Evolutionary conservation across 176 grass and related monocot genomes (phyloP), one percentile per base, ranked within the genome.

Genomic region (Musa itinerans): DNA sequence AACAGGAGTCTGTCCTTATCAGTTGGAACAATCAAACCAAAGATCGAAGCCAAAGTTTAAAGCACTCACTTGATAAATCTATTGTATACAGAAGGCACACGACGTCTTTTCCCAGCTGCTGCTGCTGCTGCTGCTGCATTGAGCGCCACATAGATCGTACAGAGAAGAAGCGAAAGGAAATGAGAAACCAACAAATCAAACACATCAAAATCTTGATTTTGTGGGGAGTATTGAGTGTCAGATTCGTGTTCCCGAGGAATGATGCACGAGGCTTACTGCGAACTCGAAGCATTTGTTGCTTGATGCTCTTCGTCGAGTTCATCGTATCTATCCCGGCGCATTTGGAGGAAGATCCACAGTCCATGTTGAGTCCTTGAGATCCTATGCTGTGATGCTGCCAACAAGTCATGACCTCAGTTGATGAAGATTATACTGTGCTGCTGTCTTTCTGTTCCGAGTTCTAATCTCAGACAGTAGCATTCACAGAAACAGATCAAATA

Each of bases 61-160:
- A 48, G 57, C 69, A 83, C 89, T 91, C 65, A 91, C 85, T 91
- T 91, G 65, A 88, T 91, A 81, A 91, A 91, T 78, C 83, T 74
- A 27, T 91, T 91, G 54, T 91, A 91, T 17, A 85, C 89, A 57
- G 89, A 91, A 21, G 89, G 89, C 82, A 88, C 70, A 11, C 89
- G 83, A 22, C 83, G 89, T 66, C 85, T 91, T 70, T 91, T 91
- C 80, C 85, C 80, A 11, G 85, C 77, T 58, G 83, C 85, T 88
- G 69, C 10, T 19, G 15, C 10, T 16, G n/a, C 16, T 58, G 55
- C 15, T 17, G 10, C 6, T 62, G 20, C 20, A 62, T 19, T 62
- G 15, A 21, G 14, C 20, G 10, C 16, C 13, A 3, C 54, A 57
- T 57, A 6, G 34, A 43, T 6, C 34, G 4, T 5, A 6, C 34